A percentile compares a stretch with the other conserved stretches of the same genome.
Evolutionary conservation across 805 yeast species (phyloP).

Genomic region (Jamesozyma piceae): DNA sequence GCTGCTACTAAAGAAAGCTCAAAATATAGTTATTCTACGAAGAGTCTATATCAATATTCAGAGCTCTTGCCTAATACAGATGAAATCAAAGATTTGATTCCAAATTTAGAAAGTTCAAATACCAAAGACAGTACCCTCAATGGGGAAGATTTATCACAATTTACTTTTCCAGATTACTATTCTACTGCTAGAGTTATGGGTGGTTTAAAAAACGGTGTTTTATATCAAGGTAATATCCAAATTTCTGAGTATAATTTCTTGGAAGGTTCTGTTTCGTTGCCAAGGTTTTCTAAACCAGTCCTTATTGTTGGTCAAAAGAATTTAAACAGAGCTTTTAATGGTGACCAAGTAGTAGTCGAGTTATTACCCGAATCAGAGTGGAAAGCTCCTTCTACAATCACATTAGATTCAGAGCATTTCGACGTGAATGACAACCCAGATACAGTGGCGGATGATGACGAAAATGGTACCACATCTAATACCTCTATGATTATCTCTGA

Average conservation of each 20-base stretch:
- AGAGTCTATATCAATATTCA: slow-evolving; percentile 60
- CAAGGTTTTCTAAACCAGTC: slow-evolving; percentile 71
- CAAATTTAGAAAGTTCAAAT: slow-evolving; percentile 37
- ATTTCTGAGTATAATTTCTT: slow-evolving; percentile 79
- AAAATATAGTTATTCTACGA: slow-evolving; percentile 44
- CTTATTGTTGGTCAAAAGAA: slow-evolving; percentile 74
- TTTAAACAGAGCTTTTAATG: slow-evolving; percentile 83
- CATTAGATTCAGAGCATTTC: slow-evolving; percentile 63
- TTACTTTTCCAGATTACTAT: slow-evolving; percentile 67
- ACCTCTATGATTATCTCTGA: slow-evolving; percentile 30
- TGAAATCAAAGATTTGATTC: slow-evolving; percentile 71
- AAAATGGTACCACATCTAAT: slow-evolving; percentile 38
- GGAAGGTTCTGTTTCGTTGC: slow-evolving; percentile 71
- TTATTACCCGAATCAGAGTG: slow-evolving; percentile 76
- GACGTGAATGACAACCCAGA: slow-evolving; percentile 55
- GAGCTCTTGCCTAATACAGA: slow-evolving; percentile 58
- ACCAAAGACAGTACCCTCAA: slow-evolving; percentile 13
- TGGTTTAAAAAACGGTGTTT: slow-evolving; percentile 77
- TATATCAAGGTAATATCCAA: slow-evolving; percentile 75
- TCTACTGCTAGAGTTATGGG: slow-evolving; percentile 78
- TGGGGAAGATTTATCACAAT: slow-evolving; percentile 35
- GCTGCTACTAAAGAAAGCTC: slow-evolving; percentile 35
- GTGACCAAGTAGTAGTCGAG: slow-evolving; percentile 87
- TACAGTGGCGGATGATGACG: slow-evolving; percentile 38
- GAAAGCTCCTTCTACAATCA: slow-evolving; percentile 75